A percentile compares a stretch with the other conserved stretches of the same genome.
phyloP scores from a whole-genome alignment of 108 stramenopile genomes.

The Epithemia pelagica region DNA sequence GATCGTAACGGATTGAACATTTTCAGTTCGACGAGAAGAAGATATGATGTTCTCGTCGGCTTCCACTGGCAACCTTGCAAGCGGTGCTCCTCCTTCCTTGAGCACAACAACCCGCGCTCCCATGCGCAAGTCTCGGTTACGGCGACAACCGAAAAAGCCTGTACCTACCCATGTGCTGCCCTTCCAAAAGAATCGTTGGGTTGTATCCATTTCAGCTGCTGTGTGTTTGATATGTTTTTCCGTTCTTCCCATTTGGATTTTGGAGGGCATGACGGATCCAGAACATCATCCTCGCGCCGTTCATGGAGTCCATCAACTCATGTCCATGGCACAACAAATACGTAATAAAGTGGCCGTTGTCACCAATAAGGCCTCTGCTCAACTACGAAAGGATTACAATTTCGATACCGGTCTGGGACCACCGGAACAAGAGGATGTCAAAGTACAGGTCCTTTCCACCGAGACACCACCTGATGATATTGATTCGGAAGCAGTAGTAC shows the following conservation, averaged over 20 bases:
- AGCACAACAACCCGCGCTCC: background rate
- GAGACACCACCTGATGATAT: background rate
- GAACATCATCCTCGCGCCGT: background rate
- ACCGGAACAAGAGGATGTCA: background rate
- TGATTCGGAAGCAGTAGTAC: background rate
- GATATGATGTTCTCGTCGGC: no score
- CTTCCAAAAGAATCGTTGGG: background rate
- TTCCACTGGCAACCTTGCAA: no score
- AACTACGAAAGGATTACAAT: background rate
- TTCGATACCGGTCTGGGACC: no score
- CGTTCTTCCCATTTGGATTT: background rate
- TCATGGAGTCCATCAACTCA: background rate
- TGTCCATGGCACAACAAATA: background rate
- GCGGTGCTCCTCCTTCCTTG: no score
- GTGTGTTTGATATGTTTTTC: background rate
- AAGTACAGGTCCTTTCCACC: background rate
- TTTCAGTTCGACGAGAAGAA: no score
- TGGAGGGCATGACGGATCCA: background rate
- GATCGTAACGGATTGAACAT: no score
- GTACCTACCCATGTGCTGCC: background rate
- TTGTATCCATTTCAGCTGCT: background rate
- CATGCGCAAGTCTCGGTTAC: background rate
- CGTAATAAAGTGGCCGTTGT: background rate
- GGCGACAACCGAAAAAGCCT: background rate
- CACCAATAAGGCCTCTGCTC: background rate